Conservation (phyloP, 75 land plant species). For the Larix kaempferi region DNA sequence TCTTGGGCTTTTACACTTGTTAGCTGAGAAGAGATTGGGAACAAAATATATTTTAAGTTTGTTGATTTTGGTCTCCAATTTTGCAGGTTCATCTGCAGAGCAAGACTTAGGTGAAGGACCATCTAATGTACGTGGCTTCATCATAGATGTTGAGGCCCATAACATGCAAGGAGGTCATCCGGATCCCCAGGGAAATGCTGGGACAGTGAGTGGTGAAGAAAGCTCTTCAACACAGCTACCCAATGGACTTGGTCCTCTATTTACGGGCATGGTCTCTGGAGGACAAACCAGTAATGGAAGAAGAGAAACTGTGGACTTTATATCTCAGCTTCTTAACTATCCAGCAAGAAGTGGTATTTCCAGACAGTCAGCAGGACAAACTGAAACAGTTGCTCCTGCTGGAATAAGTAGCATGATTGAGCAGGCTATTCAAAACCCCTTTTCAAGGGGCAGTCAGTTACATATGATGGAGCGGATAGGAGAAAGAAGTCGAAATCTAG, state of each 20-base stretch:
- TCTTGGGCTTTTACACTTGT: too few relatives aligned
- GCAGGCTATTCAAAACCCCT: slow-evolving; percentile 7
- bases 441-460: neutral
- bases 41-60: neutral
- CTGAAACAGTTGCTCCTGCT: neutral
- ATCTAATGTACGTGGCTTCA: neutral
- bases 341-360: neutral
- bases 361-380: slow-evolving; percentile 1
- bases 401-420: neutral
- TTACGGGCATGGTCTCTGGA: slow-evolving; percentile 5
- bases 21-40: neutral
- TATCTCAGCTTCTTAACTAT: slow-evolving; percentile 3
- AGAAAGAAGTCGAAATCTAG: slow-evolving; percentile 5
- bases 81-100: neutral
- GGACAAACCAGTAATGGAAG: neutral
- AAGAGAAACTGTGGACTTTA: neutral
- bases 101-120: neutral
- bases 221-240: slow-evolving; percentile 2
- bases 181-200: neutral
- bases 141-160: neutral
- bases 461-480: slow-evolving; percentile 5
- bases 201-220: neutral
- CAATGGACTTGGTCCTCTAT: neutral
- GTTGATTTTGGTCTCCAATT: neutral
- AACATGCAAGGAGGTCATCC: slow-evolving; percentile 2